Conservation (phyloP, 2,329 filamentous ascomycete species). For the Botrytis pseudocinerea region DNA sequence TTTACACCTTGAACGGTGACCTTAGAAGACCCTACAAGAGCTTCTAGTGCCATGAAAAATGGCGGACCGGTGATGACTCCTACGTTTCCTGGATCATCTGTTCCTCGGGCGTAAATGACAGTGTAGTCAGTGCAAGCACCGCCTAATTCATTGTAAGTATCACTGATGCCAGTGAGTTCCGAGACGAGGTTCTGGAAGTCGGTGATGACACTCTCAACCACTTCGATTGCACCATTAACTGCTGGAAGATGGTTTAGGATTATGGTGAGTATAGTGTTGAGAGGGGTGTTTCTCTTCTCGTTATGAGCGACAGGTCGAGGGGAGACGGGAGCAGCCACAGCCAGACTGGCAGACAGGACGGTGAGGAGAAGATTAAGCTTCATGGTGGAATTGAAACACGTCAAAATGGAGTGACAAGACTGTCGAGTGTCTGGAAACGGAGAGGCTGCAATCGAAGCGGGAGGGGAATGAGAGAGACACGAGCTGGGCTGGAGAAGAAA, state of each 20-base stretch:
- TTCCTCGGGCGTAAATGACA: constrained; percentile 52
- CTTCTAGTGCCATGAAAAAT: constrained; percentile 38
- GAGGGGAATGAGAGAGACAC: background rate
- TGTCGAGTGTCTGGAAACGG: background rate
- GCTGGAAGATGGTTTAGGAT: constrained; percentile 34
- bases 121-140: constrained; percentile 39
- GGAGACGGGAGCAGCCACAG: constrained; percentile 24
- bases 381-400: background rate
- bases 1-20: constrained; percentile 40
- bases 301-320: background rate
- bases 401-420: background rate
- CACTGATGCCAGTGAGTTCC: constrained; percentile 30
- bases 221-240: constrained; percentile 30
- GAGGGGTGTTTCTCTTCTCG: constrained; percentile 28
- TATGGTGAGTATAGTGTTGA: constrained; percentile 34
- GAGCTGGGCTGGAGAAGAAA: constrained; percentile 15
- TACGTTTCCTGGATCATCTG: constrained; percentile 51
- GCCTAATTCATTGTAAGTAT: constrained; percentile 36
- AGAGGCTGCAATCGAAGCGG: background rate
- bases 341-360: constrained; percentile 27
- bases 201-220: constrained; percentile 31
- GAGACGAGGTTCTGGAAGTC: constrained; percentile 32
- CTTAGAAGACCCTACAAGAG: constrained; percentile 25
- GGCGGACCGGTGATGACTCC: constrained; percentile 41
- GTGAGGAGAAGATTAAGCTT: constrained; percentile 13